Base-by-base conservation (phyloP, 495 filamentous ascomycete genomes). In the Hypoxylon fuscum region DNA sequence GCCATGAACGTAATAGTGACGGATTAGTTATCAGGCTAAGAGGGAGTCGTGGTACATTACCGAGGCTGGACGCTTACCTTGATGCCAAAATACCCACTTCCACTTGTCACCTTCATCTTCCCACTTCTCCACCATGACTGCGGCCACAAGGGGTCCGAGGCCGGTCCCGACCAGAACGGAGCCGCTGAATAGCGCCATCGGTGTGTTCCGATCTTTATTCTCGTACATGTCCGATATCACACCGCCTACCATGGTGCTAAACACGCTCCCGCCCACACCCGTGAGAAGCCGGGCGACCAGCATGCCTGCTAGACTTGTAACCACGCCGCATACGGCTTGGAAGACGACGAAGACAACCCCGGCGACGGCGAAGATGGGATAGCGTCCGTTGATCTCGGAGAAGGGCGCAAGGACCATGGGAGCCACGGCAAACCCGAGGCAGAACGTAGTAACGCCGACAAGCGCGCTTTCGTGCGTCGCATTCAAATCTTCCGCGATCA, bases 361-460 rank as follows among this genome's bases (percentile, higher is more conserved):
- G 34, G 90, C 87, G 0, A 76, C 81, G 38, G 92, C 80, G 59
- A 96, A 96, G 18, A 96, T 89, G 0, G 92, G 90, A 56, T 88
- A 84, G 5, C 92, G 84, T 0, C 92, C 92, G 66, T 90, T 88
- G 64, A 97, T 87, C 77, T 97, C 94, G 1, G 89, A 92, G 59
- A 98, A 89, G 0, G 94, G 94, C 0, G 93, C 94, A 0, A 97
- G 81, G 8, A 93, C 78, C 92, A 98, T 96, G 0, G 94, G 94
- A 0, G 93, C 91, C 38, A 92, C 68, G 0, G 81, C 91, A 68
- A 98, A 97, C 7, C 94, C 94, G 23, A 82, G 66, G 32, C 90
- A 93, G 73, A 96, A 98, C 2, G 85, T 81, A 0, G 92, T 95
- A 42, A 97, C 90, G 10, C 91, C 91, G n/a, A 88, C 77, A 12